phyloP scores from a whole-genome alignment of 1,139 yeast species.

The Candida sp. region DNA sequence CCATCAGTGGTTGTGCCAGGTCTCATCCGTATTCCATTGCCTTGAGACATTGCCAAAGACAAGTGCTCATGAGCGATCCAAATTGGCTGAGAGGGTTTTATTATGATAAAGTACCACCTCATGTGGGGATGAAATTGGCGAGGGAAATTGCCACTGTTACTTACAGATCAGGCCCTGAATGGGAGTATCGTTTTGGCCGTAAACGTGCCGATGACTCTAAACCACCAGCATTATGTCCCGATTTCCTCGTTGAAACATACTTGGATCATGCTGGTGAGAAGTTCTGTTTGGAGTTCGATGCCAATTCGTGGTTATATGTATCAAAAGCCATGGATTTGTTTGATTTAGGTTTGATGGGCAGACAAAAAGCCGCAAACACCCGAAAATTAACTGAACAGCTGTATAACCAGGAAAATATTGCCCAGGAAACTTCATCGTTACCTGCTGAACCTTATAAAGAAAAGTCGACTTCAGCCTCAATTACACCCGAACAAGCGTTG shows the following conservation, averaged over 20 bases:
- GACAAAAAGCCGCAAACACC: conserved; percentile 38
- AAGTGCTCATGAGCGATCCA: conserved; percentile 91
- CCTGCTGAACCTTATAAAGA: conserved; percentile 60
- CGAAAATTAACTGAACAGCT: conserved; percentile 34
- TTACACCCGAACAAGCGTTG: conserved; percentile 50
- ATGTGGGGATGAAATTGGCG: conserved; percentile 91
- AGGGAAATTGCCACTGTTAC: conserved; percentile 94
- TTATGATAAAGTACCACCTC: conserved; percentile 80
- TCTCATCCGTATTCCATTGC: conserved; percentile 96
- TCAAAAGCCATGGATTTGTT: conserved; percentile 95
- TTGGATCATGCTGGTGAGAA: conserved; percentile 94
- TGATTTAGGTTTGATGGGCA: conserved; percentile 61
- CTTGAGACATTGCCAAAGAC: conserved; percentile 89
- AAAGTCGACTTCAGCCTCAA: conserved; percentile 29
- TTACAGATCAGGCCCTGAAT: conserved; percentile 93
- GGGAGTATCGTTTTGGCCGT: conserved; percentile 92
- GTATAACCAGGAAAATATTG: conserved; percentile 13
- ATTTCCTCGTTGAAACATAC: conserved; percentile 86
- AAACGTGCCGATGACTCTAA: conserved; percentile 78
- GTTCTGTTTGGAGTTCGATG: conserved; percentile 87
- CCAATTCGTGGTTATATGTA: conserved; percentile 82
- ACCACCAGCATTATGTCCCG: conserved; percentile 90
- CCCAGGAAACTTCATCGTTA: conserved; percentile 24
- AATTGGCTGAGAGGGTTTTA: conserved; percentile 93
- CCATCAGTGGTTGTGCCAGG: conserved; percentile 88